A percentile compares a stretch with the other conserved stretches of the same genome.
phyloP scores from a whole-genome alignment of 768 basidiomycete genomes.

The Lactarius psammicola region DNA sequence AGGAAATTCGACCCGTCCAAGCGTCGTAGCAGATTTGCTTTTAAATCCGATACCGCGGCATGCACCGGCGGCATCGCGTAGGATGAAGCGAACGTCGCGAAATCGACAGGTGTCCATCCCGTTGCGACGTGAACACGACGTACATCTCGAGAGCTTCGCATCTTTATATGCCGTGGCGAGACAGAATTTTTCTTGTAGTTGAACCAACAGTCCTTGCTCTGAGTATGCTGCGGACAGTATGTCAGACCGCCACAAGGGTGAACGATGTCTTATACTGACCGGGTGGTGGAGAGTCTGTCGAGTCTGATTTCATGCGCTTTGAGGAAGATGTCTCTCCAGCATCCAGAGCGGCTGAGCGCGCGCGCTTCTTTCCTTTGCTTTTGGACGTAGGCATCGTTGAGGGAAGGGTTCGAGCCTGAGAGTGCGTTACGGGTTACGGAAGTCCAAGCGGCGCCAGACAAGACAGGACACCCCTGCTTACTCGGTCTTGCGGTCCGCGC shows the following conservation, averaged over 20 bases:
- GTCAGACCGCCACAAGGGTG: constrained; percentile 13
- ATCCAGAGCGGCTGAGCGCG: constrained; percentile 10
- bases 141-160: constrained; percentile 66
- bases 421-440: constrained; percentile 10
- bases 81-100: constrained; percentile 73
- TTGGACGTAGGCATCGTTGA: constrained; percentile 18
- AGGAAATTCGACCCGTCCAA: constrained; percentile 17
- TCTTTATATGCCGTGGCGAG: constrained; percentile 25
- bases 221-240: constrained; percentile 9
- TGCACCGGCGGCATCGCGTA: constrained; percentile 55
- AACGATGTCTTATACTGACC: constrained; percentile 6
- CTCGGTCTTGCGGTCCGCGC: constrained; percentile 1
- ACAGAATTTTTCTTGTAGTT: constrained; percentile 27
- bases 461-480: constrained; percentile 8
- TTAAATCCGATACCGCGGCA: constrained; percentile 63
- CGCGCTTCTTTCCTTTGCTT: constrained; percentile 24
- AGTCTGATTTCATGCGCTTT: constrained; percentile 24
- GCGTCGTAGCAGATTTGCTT: constrained; percentile 13
- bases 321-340: constrained; percentile 19
- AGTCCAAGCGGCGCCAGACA: constrained; percentile 11
- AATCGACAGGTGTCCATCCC: constrained; percentile 84
- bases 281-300: constrained; percentile 11
- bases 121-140: constrained; percentile 82
- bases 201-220: background rate
- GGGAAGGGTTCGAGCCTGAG: constrained; percentile 8